Evolutionary conservation across 345 rosid species (phyloP).

Genomic region (Aegle marmelos): DNA sequence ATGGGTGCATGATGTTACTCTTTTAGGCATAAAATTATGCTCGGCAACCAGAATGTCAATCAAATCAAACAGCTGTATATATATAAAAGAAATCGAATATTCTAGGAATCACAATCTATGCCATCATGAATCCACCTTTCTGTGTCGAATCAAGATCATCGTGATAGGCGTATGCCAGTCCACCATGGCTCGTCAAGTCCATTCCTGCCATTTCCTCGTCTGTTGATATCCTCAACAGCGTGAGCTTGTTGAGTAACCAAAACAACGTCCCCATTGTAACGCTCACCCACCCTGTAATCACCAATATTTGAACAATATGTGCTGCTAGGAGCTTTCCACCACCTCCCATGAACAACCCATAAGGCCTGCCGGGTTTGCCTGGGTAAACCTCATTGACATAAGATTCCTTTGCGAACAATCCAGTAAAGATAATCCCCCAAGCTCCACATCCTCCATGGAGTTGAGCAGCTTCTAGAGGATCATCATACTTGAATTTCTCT

Average conservation of each 20-base stretch:
- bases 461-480: conserved; percentile 59
- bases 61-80: too few relatives aligned
- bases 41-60: too few relatives aligned
- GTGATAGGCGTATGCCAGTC: conserved; percentile 40
- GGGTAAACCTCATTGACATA: conserved; percentile 42
- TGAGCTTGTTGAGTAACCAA: conserved; percentile 31
- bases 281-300: conserved; percentile 38
- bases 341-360: conserved; percentile 46
- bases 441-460: conserved; percentile 59
- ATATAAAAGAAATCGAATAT: not conserved
- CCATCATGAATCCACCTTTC: conserved; percentile 17
- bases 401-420: conserved; percentile 37
- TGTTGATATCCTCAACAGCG: conserved; percentile 43
- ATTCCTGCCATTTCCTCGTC: conserved; percentile 58
- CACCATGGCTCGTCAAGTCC: conserved; percentile 61
- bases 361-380: conserved; percentile 17
- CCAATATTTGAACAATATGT: conserved; percentile 34
- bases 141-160: conserved; percentile 15
- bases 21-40: not conserved
- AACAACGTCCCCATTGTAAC: conserved; percentile 51
- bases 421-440: conserved; percentile 59
- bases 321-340: conserved; percentile 39
- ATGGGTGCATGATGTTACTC: too few relatives aligned
- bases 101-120: conserved; percentile 13
- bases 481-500: conserved; percentile 41